Evolutionary conservation across 192 early-diverging fungal species (phyloP), one percentile per base, ranked within the genome.

Genomic region (Entomortierella chlamydospora): DNA sequence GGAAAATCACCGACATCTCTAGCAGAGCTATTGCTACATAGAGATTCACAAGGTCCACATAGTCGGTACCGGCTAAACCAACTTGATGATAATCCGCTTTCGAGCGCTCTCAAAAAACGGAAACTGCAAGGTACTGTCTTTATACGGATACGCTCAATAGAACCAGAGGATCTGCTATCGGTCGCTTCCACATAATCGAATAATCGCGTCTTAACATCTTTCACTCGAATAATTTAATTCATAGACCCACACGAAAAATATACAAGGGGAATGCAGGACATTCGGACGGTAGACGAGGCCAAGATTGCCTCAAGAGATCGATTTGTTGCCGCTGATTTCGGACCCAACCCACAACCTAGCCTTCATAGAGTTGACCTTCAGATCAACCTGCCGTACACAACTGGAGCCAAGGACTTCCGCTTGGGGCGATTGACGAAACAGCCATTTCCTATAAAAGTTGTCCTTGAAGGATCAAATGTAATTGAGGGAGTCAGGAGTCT

Each of bases 41-140:
- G 72, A 60, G 68, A 83, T 30, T 76, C 84, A 12, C 84, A 86
- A 51, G 84, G 84, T 25, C 56, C 82, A 17, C 74, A 63, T 39
- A 83, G 82, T 37, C 55, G 45, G 13, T 86, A 86, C 42, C 59
- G 84, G 43, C 51, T 86, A 34, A 71, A 83, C 45, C 78, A 86
- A 33, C 62, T 83, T 0, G 84, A 86, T 64, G 81, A 71, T 33
- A 86, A 83, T 43, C 84, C 84, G 12, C 63, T 86, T 26, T 49
- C 59, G 5, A 28, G 26, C 12, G 13, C 39, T 2, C 42, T 42
- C 22, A 83, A 73, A 30, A 72, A 64, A 25, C 54, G 57, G 26
- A 83, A 69, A 61, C 30, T 20, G 34, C 63, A 66, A 69, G 81
- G 72, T 82, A 72, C 15, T 18, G n/a, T n/a, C n/a, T n/a, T n/a